Conservation (phyloP, 2,329 filamentous ascomycete species). For the Epichloe brachyelytri region DNA sequence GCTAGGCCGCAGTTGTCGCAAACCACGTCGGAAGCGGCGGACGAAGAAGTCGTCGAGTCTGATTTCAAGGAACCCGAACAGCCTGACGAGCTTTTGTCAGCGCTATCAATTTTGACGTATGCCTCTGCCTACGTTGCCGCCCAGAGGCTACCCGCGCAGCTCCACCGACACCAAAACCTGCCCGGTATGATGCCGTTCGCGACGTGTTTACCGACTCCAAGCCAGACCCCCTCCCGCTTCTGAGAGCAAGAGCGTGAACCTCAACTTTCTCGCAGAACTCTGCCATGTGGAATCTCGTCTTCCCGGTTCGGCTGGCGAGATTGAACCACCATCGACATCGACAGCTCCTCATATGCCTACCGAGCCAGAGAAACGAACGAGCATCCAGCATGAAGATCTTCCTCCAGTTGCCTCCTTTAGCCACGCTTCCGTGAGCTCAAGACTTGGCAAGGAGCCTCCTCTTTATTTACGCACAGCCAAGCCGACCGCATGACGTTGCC, state of each 20-base stretch:
- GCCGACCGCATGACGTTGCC: slow-evolving; percentile 10
- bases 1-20: slow-evolving; percentile 16
- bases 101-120: slow-evolving; percentile 18
- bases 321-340: not conserved
- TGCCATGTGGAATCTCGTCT: slow-evolving; percentile 19
- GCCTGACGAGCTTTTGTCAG: slow-evolving; percentile 14
- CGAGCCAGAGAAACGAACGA: slow-evolving; percentile 8
- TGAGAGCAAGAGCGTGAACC: slow-evolving; percentile 13
- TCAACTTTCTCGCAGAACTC: slow-evolving; percentile 23
- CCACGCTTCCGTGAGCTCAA: slow-evolving; percentile 13
- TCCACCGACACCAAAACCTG: slow-evolving; percentile 17
- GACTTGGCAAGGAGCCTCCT: slow-evolving; percentile 15
- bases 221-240: slow-evolving; percentile 16
- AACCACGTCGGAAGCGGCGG: slow-evolving; percentile 13
- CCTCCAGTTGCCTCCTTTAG: slow-evolving; percentile 9
- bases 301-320: slow-evolving; percentile 9
- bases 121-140: slow-evolving; percentile 20
- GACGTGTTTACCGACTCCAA: slow-evolving; percentile 28
- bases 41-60: slow-evolving; percentile 12
- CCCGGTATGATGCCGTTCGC: slow-evolving; percentile 25
- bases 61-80: slow-evolving; percentile 7
- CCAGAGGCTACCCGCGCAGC: slow-evolving; percentile 14
- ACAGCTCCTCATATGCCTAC: not conserved
- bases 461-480: slow-evolving; percentile 11
- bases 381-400: slow-evolving; percentile 14